A percentile compares a stretch with the other conserved stretches of the same genome.
phyloP scores from a whole-genome alignment of 805 yeast genomes.

The Debaryomyces maramus region DNA sequence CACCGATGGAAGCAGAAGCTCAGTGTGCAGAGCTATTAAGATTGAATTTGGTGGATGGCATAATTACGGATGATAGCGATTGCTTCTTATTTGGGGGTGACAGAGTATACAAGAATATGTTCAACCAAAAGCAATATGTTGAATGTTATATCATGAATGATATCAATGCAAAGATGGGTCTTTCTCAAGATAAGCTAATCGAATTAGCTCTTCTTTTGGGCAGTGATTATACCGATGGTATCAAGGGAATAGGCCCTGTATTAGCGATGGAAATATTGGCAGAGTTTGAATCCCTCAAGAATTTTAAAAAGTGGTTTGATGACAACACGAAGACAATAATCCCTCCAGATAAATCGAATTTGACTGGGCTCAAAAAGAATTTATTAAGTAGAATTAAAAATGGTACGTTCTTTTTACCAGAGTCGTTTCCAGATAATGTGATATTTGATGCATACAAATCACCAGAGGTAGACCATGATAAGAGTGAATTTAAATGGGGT shows the following conservation, averaged over 20 bases:
- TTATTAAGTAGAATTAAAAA: slow-evolving; percentile 55
- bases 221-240: slow-evolving; percentile 92
- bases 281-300: slow-evolving; percentile 58
- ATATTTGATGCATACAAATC: slow-evolving; percentile 71
- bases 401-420: slow-evolving; percentile 56
- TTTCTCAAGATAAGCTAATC: slow-evolving; percentile 63
- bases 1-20: slow-evolving; percentile 99
- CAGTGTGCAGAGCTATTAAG: slow-evolving; percentile 82
- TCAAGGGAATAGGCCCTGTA: slow-evolving; percentile 93
- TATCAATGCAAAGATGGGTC: slow-evolving; percentile 62
- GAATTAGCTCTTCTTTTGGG: slow-evolving; percentile 85
- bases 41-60: slow-evolving; percentile 85
- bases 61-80: slow-evolving; percentile 96
- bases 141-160: slow-evolving; percentile 72
- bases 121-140: slow-evolving; percentile 87
- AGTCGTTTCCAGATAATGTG: slow-evolving; percentile 65
- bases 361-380: slow-evolving; percentile 53
- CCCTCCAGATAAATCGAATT: slow-evolving; percentile 37
- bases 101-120: slow-evolving; percentile 84
- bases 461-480: slow-evolving; percentile 85
- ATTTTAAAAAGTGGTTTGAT: slow-evolving; percentile 59
- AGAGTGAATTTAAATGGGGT: slow-evolving; percentile 85
- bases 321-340: slow-evolving; percentile 38
- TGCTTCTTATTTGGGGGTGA: slow-evolving; percentile 92
- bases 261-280: slow-evolving; percentile 87